Evolutionary conservation across 495 filamentous ascomycete species (phyloP).

Genomic region (Neurospora sublineolata): DNA sequence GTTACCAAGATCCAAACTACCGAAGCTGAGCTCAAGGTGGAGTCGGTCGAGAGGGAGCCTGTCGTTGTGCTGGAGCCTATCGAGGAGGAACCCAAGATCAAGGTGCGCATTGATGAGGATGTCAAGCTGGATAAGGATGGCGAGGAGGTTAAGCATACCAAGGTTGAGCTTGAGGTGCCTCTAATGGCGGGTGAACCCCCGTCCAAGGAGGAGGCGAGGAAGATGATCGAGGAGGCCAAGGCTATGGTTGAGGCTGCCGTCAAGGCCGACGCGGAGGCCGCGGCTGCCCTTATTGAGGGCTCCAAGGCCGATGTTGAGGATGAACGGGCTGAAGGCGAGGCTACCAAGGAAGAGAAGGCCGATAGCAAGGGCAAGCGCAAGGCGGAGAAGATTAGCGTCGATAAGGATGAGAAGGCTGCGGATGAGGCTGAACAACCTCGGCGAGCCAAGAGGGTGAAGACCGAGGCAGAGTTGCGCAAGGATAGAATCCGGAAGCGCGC

Average conservation of each 20-base stretch:
- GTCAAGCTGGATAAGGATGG: conserved; percentile 52
- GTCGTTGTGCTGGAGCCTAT: conserved; percentile 31
- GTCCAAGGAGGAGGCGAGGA: conserved; percentile 58
- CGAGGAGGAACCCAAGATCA: conserved; percentile 48
- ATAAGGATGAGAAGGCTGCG: conserved; percentile 21
- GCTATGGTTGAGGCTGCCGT: conserved; percentile 81
- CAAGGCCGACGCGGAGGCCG: conserved; percentile 30
- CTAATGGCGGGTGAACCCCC: conserved; percentile 50
- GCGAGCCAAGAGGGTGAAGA: conserved; percentile 61
- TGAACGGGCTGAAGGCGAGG: conserved; percentile 43
- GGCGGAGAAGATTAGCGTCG: conserved; percentile 54
- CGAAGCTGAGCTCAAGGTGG: conserved; percentile 27
- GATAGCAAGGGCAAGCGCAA: conserved; percentile 63
- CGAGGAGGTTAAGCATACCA: conserved; percentile 57
- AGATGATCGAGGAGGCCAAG: conserved; percentile 76
- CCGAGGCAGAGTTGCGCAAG: conserved; percentile 64
- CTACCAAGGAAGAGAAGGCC: conserved; percentile 33
- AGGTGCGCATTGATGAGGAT: conserved; percentile 58
- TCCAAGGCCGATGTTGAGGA: conserved; percentile 84
- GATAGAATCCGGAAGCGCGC: conserved; percentile 75
- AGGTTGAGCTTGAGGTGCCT: conserved; percentile 63
- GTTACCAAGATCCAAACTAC: conserved; percentile 21
- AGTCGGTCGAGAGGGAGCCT: conserved; percentile 31
- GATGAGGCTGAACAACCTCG: conserved; percentile 33
- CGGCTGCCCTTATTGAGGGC: conserved; percentile 51